Base-by-base conservation (phyloP, 176 grass and related monocot genomes). In the Oryza longistaminata region DNA sequence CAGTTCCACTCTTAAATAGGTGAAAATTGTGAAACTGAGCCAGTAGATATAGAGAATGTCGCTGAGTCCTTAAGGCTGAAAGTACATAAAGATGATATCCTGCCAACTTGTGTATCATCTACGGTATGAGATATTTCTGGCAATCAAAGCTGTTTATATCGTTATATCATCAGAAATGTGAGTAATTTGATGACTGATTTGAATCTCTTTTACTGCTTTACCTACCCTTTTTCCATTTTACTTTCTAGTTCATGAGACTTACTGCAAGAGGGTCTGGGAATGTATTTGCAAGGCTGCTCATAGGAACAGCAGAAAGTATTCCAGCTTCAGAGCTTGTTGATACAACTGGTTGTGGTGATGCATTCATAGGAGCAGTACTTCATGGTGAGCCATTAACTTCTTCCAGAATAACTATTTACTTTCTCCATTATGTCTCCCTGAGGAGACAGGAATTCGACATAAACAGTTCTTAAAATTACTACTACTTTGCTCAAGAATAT, bases 281-380 rank as follows among this genome's bases (percentile, higher is more conserved):
- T 66, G 21, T 85, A 76, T 71, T 75, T 67, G 81, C 85, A 76
- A 81, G 85, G 85, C 33, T 91, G 53, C 66, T 85, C 14, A 81
- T 88, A 82, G 85, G 90, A 79, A 80, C 87, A 66, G 87, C 83
- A 29, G 86, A 92, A 84, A 80, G 0, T 48, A 89, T 92, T 55
- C 79, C 90, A 52, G 21, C 64, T 70, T 83, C 75, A 72, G 86
- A 89, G 42, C 83, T 92, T 79, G 70, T 92, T 58, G 87, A 92
- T 37, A 92, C 90, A 33, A 92, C 90, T 46, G 87, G 90, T 64
- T 88, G 83, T 66, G 90, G 90, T 1, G 90, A 92, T 86, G 87
- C 90, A 70, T 89, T 92, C 74, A 89, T 88, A 75, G 90, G 83
- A 86, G 86, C 83, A 37, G 55, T 92, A 66, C 75, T 92, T 52